A percentile compares a stretch with the other conserved stretches of the same genome.
Conservation (phyloP, 2,329 filamentous ascomycete species). For the Colletotrichum musicola region DNA sequence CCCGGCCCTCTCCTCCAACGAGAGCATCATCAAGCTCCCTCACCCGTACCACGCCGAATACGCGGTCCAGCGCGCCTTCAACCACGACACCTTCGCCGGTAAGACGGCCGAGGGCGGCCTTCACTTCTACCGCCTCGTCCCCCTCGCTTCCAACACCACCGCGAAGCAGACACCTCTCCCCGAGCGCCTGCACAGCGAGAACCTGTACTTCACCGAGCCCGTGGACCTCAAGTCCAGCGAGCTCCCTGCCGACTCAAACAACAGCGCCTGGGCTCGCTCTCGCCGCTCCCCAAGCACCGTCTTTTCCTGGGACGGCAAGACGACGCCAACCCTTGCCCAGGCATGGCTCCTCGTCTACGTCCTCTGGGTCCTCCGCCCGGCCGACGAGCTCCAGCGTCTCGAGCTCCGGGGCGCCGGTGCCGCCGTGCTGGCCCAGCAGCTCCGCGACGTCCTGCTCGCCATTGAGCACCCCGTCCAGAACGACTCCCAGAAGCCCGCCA, state of each 20-base stretch:
- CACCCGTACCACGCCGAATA: slow-evolving; percentile 64
- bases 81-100: slow-evolving; percentile 39
- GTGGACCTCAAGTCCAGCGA: slow-evolving; percentile 62
- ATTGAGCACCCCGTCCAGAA: slow-evolving; percentile 60
- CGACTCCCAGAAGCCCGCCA: slow-evolving; percentile 44
- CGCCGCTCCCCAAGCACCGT: slow-evolving; percentile 63
- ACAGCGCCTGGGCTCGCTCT: slow-evolving; percentile 69
- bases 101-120: slow-evolving; percentile 38
- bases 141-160: slow-evolving; percentile 44
- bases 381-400: slow-evolving; percentile 63
- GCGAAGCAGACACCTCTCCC: slow-evolving; percentile 47
- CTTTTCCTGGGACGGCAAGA: slow-evolving; percentile 57
- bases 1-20: slow-evolving; percentile 47
- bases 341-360: slow-evolving; percentile 66
- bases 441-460: slow-evolving; percentile 62
- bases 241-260: slow-evolving; percentile 63
- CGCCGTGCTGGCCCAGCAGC: slow-evolving; percentile 52
- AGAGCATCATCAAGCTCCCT: slow-evolving; percentile 61
- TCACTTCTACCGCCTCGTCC: slow-evolving; percentile 52
- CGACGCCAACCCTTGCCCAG: slow-evolving; percentile 61
- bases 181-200: slow-evolving; percentile 50
- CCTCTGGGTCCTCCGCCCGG: slow-evolving; percentile 63
- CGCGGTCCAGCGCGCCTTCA: slow-evolving; percentile 51
- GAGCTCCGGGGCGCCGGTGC: slow-evolving; percentile 55
- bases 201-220: slow-evolving; percentile 60